These are phyloP conservation scores for Domatiomyces catenatus DNA, from an alignment of 2,329 filamentous ascomycete species.

Conservation along the genomic window DNA sequence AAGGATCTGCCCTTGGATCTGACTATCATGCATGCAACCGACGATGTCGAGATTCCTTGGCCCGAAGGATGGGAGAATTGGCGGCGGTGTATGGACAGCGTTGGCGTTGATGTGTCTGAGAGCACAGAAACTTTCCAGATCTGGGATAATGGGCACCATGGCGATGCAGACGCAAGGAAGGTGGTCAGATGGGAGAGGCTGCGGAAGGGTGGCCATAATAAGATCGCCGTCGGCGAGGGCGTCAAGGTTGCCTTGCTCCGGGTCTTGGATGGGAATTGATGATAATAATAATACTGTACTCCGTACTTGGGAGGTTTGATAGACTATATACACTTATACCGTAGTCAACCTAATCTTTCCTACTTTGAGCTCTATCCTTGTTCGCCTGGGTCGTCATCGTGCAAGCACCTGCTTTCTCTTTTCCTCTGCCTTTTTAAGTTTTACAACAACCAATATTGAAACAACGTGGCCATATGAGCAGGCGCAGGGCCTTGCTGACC, in stretches of 20 bases:
- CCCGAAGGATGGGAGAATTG: conserved; percentile 29
- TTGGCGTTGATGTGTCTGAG: conserved; percentile 11
- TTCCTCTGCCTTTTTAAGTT: too few relatives aligned
- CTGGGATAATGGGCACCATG: conserved; percentile 20
- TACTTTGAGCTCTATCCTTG: too few relatives aligned
- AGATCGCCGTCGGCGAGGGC: conserved; percentile 14
- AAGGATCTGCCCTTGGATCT: conserved; percentile 43
- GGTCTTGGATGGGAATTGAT: not conserved
- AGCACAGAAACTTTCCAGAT: conserved; percentile 16
- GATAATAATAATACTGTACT: not conserved
- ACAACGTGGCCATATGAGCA: not conserved
- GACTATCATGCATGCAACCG: conserved; percentile 60
- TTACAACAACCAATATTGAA: not conserved
- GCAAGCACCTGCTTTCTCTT: too few relatives aligned
- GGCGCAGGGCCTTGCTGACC: not conserved
- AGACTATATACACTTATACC: too few relatives aligned
- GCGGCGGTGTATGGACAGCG: conserved; percentile 20
- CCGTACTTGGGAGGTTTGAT: not conserved
- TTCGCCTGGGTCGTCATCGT: too few relatives aligned
- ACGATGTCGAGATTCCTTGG: conserved; percentile 73
- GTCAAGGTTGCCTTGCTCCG: conserved; percentile 9
- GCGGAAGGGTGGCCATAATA: conserved; percentile 25
- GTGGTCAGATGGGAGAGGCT: conserved; percentile 30
- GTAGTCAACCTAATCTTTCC: too few relatives aligned
- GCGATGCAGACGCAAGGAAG: conserved; percentile 21